Base-by-base conservation (phyloP, 75 land plant genomes). In the Pinus taeda region DNA sequence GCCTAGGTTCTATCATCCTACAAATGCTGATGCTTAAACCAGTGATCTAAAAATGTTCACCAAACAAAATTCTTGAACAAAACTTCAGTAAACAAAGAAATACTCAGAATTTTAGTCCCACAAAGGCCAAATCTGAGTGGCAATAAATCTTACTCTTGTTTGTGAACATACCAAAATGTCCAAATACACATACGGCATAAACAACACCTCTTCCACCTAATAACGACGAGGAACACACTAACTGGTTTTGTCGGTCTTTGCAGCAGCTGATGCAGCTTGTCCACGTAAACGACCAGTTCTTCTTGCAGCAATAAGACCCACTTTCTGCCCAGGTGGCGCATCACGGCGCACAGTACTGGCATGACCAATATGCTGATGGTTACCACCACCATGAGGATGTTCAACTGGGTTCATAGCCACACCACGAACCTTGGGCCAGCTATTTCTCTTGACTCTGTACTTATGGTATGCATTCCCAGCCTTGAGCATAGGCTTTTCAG, bases 281-380 rank as follows among this genome's bases (percentile, higher is more conserved):
- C 90, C 92, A 12, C 90, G 82, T 80, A 87, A 79, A 67, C 90
- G 76, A 75, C 92, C 92, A 76, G 92, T 90, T 56, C 92, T 82
- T 59, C 85, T 72, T 29, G 92, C 90, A 67, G 90, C 90, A 83
- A 90, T 90, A 33, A 90, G 92, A 80, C 92, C 92, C 75, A 90
- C 92, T 84, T 90, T 90, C 59, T 90, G 87, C 29, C 83, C 86
- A 59, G 88, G 87, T 59, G 86, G 86, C 1, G 88, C 88, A 77
- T 83, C 88, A 63, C 88, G 82, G 36, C 88, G 75, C 26, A 87
- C 83, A 6, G 88, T 87, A 36, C 77, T 74, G n/a, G 89, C 89
- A 70, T 87, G 89, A 74, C 89, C 89, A 58, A 84, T 87, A 61
- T 87, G 89, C 70, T 87, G 89, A 59, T 84, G 80, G 80, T 84